A percentile compares a stretch with the other conserved stretches of the same genome.
phyloP scores from a whole-genome alignment of 805 yeast genomes.

The Teunomyces atbi region DNA sequence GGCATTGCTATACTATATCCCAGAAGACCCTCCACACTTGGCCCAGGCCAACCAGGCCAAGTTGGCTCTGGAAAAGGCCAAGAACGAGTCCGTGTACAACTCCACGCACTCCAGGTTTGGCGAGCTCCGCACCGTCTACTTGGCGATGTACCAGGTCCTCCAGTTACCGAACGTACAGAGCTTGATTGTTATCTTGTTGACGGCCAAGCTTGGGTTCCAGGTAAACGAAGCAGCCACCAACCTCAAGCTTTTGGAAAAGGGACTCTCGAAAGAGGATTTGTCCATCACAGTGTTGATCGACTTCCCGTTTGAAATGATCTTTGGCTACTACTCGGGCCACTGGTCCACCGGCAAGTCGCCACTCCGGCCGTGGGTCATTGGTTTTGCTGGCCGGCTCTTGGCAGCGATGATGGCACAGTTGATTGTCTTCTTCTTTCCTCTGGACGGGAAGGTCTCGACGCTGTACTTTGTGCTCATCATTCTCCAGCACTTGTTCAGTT shows the following conservation, averaged over 20 bases:
- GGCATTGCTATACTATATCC: constrained; percentile 54
- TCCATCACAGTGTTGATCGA: constrained; percentile 91
- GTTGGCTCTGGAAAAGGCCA: constrained; percentile 26
- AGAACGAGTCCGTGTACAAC: constrained; percentile 21
- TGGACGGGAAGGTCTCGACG: constrained; percentile 43
- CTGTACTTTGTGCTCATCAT: constrained; percentile 70
- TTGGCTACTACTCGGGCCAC: constrained; percentile 93
- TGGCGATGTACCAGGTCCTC: constrained; percentile 66
- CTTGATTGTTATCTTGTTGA: constrained; percentile 68
- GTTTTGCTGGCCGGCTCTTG: constrained; percentile 73
- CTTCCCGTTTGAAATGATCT: constrained; percentile 92
- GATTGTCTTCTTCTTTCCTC: constrained; percentile 72
- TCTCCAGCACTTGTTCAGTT: constrained; percentile 76
- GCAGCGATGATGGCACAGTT: constrained; percentile 78
- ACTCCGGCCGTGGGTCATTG: constrained; percentile 85
- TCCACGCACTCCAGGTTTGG: constrained; percentile 13
- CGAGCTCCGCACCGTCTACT: constrained; percentile 54
- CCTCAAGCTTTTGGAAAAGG: constrained; percentile 84
- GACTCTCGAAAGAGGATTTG: constrained; percentile 88
- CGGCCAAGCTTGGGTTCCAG: constrained; percentile 90
- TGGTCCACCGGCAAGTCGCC: constrained; percentile 85
- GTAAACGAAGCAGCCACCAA: constrained; percentile 96
- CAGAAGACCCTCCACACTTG: constrained; percentile 67
- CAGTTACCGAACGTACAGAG: constrained; percentile 69
- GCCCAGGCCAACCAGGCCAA: constrained; percentile 29